These are phyloP conservation scores for Lipomyces anomalus DNA, from an alignment of 805 yeast species.

Conservation along the genomic window DNA sequence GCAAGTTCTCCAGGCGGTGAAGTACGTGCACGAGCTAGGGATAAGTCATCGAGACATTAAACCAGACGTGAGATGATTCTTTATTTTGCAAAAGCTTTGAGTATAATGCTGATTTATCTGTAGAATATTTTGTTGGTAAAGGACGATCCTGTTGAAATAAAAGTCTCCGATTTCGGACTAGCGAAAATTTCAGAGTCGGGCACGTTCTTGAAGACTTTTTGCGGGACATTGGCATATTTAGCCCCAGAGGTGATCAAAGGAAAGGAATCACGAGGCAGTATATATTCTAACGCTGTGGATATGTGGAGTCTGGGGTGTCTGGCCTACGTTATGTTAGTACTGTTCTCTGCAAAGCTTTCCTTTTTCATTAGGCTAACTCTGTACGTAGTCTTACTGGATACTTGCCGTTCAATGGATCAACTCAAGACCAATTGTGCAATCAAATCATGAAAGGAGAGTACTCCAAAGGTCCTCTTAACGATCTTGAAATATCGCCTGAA, in stretches of 20 bases:
- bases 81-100: too few species aligned
- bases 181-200: slow-evolving; percentile 85
- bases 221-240: slow-evolving; percentile 94
- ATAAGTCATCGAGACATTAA: slow-evolving; percentile 95
- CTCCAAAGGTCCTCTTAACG: slow-evolving; percentile 56
- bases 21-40: slow-evolving; percentile 81
- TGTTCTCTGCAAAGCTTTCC: background rate
- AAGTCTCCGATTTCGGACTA: slow-evolving; percentile 92
- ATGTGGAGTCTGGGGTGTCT: slow-evolving; percentile 98
- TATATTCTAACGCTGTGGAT: slow-evolving; percentile 83
- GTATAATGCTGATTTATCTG: background rate
- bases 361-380: slow-evolving; percentile 11
- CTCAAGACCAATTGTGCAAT: slow-evolving; percentile 77
- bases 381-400: slow-evolving; percentile 95
- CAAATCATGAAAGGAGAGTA: slow-evolving; percentile 74
- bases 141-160: slow-evolving; percentile 86
- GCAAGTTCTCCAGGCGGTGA: slow-evolving; percentile 78
- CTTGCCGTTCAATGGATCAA: slow-evolving; percentile 88
- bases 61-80: slow-evolving; percentile 51
- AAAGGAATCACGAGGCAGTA: slow-evolving; percentile 32
- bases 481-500: slow-evolving; percentile 56
- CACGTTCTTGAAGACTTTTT: slow-evolving; percentile 87
- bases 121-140: slow-evolving; percentile 76
- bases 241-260: slow-evolving; percentile 84
- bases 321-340: slow-evolving; percentile 78